Base-by-base conservation (phyloP, 2,329 filamentous ascomycete species). In the Stagonosporopsis vannaccii region DNA sequence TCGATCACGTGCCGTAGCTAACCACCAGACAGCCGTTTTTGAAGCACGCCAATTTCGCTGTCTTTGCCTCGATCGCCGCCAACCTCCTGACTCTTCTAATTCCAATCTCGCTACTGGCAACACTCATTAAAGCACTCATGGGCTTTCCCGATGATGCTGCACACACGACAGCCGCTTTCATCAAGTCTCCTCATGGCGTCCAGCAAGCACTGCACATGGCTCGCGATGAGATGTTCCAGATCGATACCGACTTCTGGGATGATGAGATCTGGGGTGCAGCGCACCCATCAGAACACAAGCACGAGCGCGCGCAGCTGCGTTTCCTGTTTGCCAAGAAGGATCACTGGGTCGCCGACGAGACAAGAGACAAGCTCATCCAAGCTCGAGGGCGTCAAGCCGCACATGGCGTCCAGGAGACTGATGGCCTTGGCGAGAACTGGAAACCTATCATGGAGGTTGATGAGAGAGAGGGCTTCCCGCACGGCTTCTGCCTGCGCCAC, bases 281-380 rank as follows among this genome's bases (percentile, higher is more conserved):
- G 1, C 59, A 70, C 41, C 55, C 61, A 30, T 55, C 65, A 7
- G 33, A 56, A 28, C 63, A 71, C 36, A 61, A 66, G 15, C 66
- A 76, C 41, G 67, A 77, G 7, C 70, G 78, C 2, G 75, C 80
- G 3, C 80, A 79, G 46, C 59, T 88, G 37, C 80, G 81, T 47
- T 86, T 88, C 65, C 82, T 86, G 61, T 88, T 86, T 69, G 85
- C 83, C 1, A 75, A 81, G 32, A 75, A 82, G 43, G 86, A 88
- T 66, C 84, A 86, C 65, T 88, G 85, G 85, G 83, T 88, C 23
- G 84, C 84, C 1, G 79, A 85, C 59, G 74, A 78, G 63, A 86
- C 84, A 26, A 76, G 85, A 32, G 82, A 87, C 62, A 79, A 80
- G 36, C 75, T 88, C 33, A 81, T 87, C 42, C 71, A 70, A 35